phyloP scores from a whole-genome alignment of 2,329 filamentous ascomycete species.

The Aureobasidium sp. region DNA sequence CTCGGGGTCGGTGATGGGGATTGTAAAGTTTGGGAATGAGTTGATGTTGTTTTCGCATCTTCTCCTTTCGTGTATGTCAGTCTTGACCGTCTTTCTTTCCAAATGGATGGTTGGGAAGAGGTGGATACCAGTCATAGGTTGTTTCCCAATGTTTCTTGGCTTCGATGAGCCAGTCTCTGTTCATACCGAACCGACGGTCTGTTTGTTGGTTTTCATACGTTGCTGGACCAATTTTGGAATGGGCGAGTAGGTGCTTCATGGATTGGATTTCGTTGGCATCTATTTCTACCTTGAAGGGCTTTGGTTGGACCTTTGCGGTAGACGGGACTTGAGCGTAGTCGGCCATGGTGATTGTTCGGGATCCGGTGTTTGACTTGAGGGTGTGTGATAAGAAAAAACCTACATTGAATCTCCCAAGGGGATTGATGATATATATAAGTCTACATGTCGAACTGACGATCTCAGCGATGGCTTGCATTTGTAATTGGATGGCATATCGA shows the following conservation, averaged over 20 bases:
- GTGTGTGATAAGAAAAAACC: too few relatives aligned
- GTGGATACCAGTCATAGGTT: slow-evolving; percentile 26
- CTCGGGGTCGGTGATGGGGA: slow-evolving; percentile 33
- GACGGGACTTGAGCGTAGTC: slow-evolving; percentile 27
- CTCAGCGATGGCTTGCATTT: background rate
- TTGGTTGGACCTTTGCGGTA: slow-evolving; percentile 28
- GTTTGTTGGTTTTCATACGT: slow-evolving; percentile 42
- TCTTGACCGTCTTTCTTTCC: background rate
- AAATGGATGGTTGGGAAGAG: background rate
- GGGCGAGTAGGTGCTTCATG: slow-evolving; percentile 38
- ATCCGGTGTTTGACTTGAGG: background rate
- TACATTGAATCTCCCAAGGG: too few relatives aligned
- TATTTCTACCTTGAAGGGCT: slow-evolving; percentile 36
- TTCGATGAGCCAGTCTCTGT: slow-evolving; percentile 37
- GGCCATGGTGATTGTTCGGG: slow-evolving; percentile 14
- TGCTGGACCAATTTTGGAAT: slow-evolving; percentile 40
- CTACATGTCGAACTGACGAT: background rate
- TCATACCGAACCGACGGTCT: slow-evolving; percentile 38
- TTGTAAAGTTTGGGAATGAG: slow-evolving; percentile 42
- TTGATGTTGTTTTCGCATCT: slow-evolving; percentile 37
- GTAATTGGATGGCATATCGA: background rate
- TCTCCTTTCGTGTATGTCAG: slow-evolving; percentile 18
- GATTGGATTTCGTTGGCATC: slow-evolving; percentile 37
- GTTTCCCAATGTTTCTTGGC: slow-evolving; percentile 29
- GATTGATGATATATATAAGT: background rate